These are phyloP conservation scores for Penstemon barbatus DNA, from an alignment of 257 asterid genomes.

Conservation along the genomic window DNA sequence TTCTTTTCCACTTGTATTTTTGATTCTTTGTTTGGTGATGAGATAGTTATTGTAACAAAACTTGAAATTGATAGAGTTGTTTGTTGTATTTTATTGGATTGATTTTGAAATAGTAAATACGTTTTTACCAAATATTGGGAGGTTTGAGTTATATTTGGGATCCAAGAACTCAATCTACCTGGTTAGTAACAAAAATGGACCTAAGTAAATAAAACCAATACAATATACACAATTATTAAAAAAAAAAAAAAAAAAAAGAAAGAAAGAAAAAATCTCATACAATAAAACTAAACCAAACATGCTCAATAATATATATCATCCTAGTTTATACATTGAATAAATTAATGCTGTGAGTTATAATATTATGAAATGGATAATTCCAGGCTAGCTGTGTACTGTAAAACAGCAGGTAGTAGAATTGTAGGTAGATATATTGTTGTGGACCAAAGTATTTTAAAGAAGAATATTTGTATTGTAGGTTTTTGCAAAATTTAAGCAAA, in stretches of 20 bases:
- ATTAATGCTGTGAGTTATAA: not conserved
- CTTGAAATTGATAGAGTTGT: conserved; percentile 24
- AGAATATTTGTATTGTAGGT: not conserved
- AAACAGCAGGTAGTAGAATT: not conserved
- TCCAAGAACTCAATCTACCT: too few relatives aligned
- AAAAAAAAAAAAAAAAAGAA: too few relatives aligned
- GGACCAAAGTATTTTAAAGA: conserved; percentile 18
- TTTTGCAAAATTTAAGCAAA: not conserved
- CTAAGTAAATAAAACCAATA: too few relatives aligned
- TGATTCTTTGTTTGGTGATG: conserved; percentile 9
- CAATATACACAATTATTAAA: too few relatives aligned
- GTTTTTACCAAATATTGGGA: too few relatives aligned
- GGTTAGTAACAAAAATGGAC: too few relatives aligned
- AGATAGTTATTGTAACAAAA: conserved; percentile 25
- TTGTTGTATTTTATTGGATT: conserved; percentile 31
- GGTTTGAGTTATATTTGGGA: too few relatives aligned
- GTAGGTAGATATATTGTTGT: conserved; percentile 9
- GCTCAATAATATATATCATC: too few relatives aligned
- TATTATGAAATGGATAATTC: conserved; percentile 14
- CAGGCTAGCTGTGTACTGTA: conserved; percentile 30
- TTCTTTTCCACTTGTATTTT: conserved; percentile 36
- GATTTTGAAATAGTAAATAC: not conserved
- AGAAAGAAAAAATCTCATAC: too few relatives aligned
- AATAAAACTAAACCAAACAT: too few relatives aligned
- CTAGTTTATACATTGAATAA: too few relatives aligned